These are phyloP conservation scores for Euphorbia celastroides DNA, from an alignment of 441 rosid species.

Conservation along the genomic window DNA sequence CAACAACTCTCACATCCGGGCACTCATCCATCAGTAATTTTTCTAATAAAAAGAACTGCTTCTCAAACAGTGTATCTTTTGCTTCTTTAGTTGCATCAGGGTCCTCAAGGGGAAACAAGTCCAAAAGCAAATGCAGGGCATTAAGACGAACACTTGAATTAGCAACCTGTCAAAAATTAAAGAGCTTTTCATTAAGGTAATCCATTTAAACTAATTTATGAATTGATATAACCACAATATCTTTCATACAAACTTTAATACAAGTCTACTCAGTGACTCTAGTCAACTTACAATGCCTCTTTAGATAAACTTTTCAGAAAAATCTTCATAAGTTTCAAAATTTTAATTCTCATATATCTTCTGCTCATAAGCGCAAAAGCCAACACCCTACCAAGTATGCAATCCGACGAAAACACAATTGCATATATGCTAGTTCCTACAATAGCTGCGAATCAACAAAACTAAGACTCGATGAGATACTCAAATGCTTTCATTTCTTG, in stretches of 20 bases:
- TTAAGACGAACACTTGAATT: conserved; percentile 92
- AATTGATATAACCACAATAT: not conserved
- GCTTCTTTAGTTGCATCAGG: conserved; percentile 87
- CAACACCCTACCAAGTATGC: not conserved
- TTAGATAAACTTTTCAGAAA: not conserved
- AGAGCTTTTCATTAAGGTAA: conserved; percentile 6
- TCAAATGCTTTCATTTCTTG: not conserved
- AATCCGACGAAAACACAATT: not conserved
- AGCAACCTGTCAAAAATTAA: conserved; percentile 59
- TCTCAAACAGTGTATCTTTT: conserved; percentile 72
- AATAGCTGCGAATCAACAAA: not conserved
- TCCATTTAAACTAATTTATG: not conserved
- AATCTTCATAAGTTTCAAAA: not conserved
- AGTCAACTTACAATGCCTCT: not conserved
- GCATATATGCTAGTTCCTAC: not conserved
- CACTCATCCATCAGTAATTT: conserved; percentile 77
- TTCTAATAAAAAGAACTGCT: conserved; percentile 83
- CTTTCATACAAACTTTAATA: not conserved
- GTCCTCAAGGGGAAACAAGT: conserved; percentile 88
- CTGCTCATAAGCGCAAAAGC: not conserved
- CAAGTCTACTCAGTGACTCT: not conserved
- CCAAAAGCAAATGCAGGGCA: conserved; percentile 82
- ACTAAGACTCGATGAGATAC: not conserved
- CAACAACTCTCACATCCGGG: conserved; percentile 80
- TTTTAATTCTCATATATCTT: not conserved